phyloP scores from a whole-genome alignment of 495 filamentous ascomycete genomes.

The Penicillium simplicissimum region DNA sequence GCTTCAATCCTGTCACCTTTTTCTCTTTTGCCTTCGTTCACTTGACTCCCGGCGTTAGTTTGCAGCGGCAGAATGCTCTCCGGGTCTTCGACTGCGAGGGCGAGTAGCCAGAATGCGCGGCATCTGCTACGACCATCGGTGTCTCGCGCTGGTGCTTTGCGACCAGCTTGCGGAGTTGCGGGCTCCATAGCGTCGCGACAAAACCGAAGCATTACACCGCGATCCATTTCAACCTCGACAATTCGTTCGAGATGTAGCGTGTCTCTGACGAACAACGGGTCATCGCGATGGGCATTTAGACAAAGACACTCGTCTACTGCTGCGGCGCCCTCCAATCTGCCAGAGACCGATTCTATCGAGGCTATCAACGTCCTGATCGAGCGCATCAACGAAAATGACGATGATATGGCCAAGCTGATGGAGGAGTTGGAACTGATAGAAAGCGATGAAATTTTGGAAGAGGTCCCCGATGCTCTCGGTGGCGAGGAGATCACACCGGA shows the following conservation, averaged over 20 bases:
- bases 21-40: slow-evolving; percentile 19
- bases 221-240: slow-evolving; percentile 6
- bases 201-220: slow-evolving; percentile 18
- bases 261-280: neutral
- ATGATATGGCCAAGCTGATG: slow-evolving; percentile 35
- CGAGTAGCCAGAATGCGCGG: slow-evolving; percentile 30
- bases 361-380: slow-evolving; percentile 42
- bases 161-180: slow-evolving; percentile 33
- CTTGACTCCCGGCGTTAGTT: neutral
- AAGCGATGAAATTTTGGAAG: slow-evolving; percentile 24
- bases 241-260: neutral
- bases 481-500: slow-evolving; percentile 53
- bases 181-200: slow-evolving; percentile 22
- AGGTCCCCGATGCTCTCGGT: slow-evolving; percentile 26
- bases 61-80: slow-evolving; percentile 38
- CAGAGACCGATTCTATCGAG: slow-evolving; percentile 20
- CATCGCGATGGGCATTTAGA: slow-evolving; percentile 11
- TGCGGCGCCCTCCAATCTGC: slow-evolving; percentile 18
- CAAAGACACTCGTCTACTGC: slow-evolving; percentile 32
- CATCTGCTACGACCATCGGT: slow-evolving; percentile 27
- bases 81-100: slow-evolving; percentile 33
- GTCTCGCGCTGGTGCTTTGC: slow-evolving; percentile 26
- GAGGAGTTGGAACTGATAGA: slow-evolving; percentile 39
- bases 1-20: slow-evolving; percentile 16
- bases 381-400: slow-evolving; percentile 40